These are phyloP conservation scores for Rutidosis leptorrhynchoides DNA, from an alignment of 129 eudicot genomes.

Conservation along the genomic window DNA sequence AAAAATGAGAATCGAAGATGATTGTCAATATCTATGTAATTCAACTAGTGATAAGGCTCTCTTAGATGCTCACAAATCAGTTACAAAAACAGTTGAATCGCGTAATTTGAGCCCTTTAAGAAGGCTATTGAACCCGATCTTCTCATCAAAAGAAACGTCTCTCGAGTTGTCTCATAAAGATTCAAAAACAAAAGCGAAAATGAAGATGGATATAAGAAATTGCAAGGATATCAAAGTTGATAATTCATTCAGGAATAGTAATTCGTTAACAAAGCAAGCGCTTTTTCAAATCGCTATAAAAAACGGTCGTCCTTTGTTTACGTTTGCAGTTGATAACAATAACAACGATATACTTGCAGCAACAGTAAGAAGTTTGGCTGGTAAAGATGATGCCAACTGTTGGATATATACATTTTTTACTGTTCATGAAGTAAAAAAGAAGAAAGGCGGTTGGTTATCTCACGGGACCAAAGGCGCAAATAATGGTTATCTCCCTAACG, in stretches of 20 bases:
- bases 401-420: constrained; percentile 78
- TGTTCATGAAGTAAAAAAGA: constrained; percentile 60
- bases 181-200: constrained; percentile 25
- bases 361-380: constrained; percentile 46
- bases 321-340: constrained; percentile 76
- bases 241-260: constrained; percentile 26
- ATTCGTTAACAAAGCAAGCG: constrained; percentile 54
- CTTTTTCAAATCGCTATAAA: constrained; percentile 70
- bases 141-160: constrained; percentile 39
- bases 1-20: constrained; percentile 49
- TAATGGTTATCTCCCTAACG: constrained; percentile 52
- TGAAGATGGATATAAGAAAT: constrained; percentile 32
- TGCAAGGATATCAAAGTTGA: constrained; percentile 31
- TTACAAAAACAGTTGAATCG: constrained; percentile 25
- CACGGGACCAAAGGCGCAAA: constrained; percentile 45
- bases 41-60: background rate
- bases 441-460: constrained; percentile 55
- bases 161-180: constrained; percentile 25
- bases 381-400: constrained; percentile 36
- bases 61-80: constrained; percentile 25
- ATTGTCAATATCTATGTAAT: constrained; percentile 29
- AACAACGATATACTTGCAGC: constrained; percentile 68
- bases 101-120: constrained; percentile 49
- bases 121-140: constrained; percentile 55
- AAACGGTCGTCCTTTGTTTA: constrained; percentile 71